Evolutionary conservation across 805 yeast species (phyloP).

Genomic region (Pichia membranifaciens): DNA sequence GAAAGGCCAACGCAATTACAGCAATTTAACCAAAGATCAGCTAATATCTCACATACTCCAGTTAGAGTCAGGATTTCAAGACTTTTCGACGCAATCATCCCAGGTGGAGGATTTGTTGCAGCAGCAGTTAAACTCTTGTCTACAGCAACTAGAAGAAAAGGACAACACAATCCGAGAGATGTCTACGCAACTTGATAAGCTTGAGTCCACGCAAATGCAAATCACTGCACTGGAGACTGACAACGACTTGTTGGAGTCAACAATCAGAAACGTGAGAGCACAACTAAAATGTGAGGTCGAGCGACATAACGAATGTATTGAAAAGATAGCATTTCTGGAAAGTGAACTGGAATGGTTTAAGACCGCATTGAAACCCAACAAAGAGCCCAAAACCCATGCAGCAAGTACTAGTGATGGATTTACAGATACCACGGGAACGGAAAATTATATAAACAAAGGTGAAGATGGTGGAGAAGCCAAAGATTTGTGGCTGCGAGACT

Average conservation of each 20-base stretch:
- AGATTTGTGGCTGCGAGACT: neutral
- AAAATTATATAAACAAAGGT: neutral
- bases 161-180: neutral
- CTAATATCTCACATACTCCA: slow-evolving; percentile 4
- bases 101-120: slow-evolving; percentile 10
- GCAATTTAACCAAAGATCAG: slow-evolving; percentile 3
- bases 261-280: slow-evolving; percentile 16
- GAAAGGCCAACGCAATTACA: neutral
- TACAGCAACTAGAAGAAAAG: slow-evolving; percentile 12
- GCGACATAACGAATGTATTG: slow-evolving; percentile 18
- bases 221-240: slow-evolving; percentile 21
- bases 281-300: slow-evolving; percentile 12
- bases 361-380: neutral
- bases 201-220: neutral
- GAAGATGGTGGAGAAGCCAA: neutral
- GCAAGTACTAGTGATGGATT: neutral
- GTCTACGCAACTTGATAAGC: neutral
- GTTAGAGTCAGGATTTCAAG: slow-evolving; percentile 1
- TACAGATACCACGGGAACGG: too few relatives aligned
- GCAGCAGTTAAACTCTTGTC: slow-evolving; percentile 7
- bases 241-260: slow-evolving; percentile 23
- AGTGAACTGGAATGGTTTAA: slow-evolving; percentile 14
- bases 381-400: too few relatives aligned
- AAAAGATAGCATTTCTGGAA: slow-evolving; percentile 23
- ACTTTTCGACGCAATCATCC: slow-evolving; percentile 4